A percentile compares a stretch with the other conserved stretches of the same genome.
Evolutionary conservation across 208 protist species (phyloP).

Genomic region (Leishmania braziliensis): DNA sequence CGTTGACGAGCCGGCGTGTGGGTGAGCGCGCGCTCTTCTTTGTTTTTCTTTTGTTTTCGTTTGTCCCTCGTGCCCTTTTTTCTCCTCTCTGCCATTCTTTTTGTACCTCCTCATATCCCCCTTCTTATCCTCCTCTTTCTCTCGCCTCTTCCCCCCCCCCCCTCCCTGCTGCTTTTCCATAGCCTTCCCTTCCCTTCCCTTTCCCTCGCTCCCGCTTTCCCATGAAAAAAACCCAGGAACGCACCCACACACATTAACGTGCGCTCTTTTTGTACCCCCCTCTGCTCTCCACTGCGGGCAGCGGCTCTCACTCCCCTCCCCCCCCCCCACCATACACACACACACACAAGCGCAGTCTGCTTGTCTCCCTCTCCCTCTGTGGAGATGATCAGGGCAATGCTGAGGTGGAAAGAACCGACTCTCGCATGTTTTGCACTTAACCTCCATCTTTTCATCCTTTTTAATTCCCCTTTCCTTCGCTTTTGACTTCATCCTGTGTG

Average conservation of each 20-base stretch:
- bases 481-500: neutral
- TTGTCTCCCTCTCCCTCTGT: neutral
- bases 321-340: neutral
- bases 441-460: neutral
- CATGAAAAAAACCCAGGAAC: neutral
- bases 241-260: neutral
- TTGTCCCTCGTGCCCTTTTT: neutral
- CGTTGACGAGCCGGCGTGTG: neutral
- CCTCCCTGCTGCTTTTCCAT: neutral
- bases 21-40: neutral
- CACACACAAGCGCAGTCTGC: neutral
- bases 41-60: neutral
- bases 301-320: neutral
- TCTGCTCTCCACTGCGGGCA: neutral
- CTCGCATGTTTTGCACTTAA: neutral
- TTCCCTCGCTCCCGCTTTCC: neutral
- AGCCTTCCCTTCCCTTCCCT: neutral
- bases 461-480: neutral
- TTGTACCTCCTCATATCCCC: neutral
- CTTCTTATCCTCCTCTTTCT: neutral
- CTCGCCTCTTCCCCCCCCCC: neutral
- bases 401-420: too few relatives aligned
- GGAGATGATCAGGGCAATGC: neutral
- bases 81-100: conserved; percentile 6
- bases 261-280: neutral